A percentile compares a stretch with the other conserved stretches of the same genome.
Evolutionary conservation across 2,329 filamentous ascomycete species (phyloP).

Genomic region (Hypoxylon sp.): DNA sequence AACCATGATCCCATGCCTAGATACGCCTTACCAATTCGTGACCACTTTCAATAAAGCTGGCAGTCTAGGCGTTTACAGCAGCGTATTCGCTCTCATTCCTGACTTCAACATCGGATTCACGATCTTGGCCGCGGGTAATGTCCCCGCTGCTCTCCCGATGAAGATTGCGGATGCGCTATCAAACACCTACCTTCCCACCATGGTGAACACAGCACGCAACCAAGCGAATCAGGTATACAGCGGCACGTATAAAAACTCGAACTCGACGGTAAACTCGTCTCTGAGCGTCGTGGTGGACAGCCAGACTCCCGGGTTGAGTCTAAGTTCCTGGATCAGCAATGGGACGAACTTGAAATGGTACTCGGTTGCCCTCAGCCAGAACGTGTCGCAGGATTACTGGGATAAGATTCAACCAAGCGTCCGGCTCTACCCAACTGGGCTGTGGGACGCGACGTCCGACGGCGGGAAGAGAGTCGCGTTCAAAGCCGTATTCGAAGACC

Average conservation of each 20-base stretch:
- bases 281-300: conserved; percentile 48
- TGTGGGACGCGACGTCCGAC: conserved; percentile 45
- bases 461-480: conserved; percentile 50
- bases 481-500: conserved; percentile 53
- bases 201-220: conserved; percentile 46
- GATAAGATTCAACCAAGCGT: conserved; percentile 45
- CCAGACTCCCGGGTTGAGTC: conserved; percentile 48
- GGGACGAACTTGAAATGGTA: conserved; percentile 51
- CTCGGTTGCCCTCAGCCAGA: conserved; percentile 41
- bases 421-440: conserved; percentile 51
- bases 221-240: conserved; percentile 48
- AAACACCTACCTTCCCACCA: conserved; percentile 49
- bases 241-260: conserved; percentile 44
- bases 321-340: conserved; percentile 53
- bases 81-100: conserved; percentile 51
- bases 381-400: conserved; percentile 41
- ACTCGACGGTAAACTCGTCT: conserved; percentile 48
- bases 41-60: conserved; percentile 55
- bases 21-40: conserved; percentile 45
- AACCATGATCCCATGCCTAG: conserved; percentile 24
- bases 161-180: conserved; percentile 51
- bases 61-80: conserved; percentile 51
- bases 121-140: conserved; percentile 50
- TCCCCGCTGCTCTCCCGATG: conserved; percentile 46
- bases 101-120: conserved; percentile 54